Percentiles rank a stretch among this genome's conserved stretches.
Conservation (phyloP, 768 basidiomycete genomes). For the Cyathus striatus region DNA sequence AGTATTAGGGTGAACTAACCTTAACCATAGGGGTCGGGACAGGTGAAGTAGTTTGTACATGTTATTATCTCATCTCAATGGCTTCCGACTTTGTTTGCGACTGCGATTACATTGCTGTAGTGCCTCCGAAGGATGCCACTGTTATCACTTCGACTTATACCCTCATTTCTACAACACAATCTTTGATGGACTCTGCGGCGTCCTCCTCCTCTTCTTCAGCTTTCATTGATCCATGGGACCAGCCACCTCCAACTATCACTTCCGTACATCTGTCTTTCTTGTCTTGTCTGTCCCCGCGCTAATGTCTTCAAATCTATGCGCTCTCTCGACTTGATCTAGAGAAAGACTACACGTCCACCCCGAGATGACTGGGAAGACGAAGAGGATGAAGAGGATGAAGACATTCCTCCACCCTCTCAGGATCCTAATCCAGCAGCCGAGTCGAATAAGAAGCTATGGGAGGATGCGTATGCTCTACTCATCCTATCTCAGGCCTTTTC, state of each 20-base stretch:
- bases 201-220: not conserved
- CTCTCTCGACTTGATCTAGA: constrained; percentile 1
- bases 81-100: too few species aligned
- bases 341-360: constrained; percentile 7
- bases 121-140: too few species aligned
- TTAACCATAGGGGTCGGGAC: too few species aligned
- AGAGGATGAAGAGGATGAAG: constrained; percentile 17
- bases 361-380: constrained; percentile 26
- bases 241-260: not conserved
- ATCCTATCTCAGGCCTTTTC: constrained; percentile 2
- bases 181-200: not conserved
- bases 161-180: too few species aligned
- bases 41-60: too few species aligned
- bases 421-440: constrained; percentile 14
- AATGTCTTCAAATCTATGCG: constrained; percentile 3
- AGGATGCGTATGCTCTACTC: constrained; percentile 53
- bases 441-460: constrained; percentile 57
- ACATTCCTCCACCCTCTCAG: constrained; percentile 1
- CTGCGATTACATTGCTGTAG: too few species aligned
- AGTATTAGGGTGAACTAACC: too few species aligned
- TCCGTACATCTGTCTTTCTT: not conserved
- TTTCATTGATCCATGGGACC: not conserved
- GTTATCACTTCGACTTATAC: too few species aligned
- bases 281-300: too few species aligned
- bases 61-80: too few species aligned